Conservation (phyloP, 2,329 filamentous ascomycete species). For the Leptoxyphium fumago region DNA sequence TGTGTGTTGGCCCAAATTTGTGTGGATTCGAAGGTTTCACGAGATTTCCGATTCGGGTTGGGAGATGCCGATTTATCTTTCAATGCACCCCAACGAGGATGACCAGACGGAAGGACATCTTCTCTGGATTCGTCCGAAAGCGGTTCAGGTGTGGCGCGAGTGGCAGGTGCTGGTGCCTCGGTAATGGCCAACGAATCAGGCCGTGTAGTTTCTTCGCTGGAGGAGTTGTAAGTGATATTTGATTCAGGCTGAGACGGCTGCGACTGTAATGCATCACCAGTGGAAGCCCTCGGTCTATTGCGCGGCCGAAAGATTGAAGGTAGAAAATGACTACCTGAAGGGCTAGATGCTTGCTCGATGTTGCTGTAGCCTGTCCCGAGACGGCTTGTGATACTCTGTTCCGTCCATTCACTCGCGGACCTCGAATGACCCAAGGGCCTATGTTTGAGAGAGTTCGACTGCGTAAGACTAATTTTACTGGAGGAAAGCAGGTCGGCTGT, state of each 20-base stretch:
- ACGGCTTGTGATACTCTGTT: slow-evolving; percentile 18
- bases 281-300: slow-evolving; percentile 12
- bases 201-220: slow-evolving; percentile 1
- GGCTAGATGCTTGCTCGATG: slow-evolving; percentile 10
- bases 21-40: slow-evolving; percentile 16
- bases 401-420: slow-evolving; percentile 15
- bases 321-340: slow-evolving; percentile 19
- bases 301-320: slow-evolving; percentile 21
- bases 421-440: slow-evolving; percentile 8
- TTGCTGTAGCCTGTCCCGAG: slow-evolving; percentile 16
- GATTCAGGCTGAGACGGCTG: neutral
- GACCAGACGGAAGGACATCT: slow-evolving; percentile 13
- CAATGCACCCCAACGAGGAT: slow-evolving; percentile 15
- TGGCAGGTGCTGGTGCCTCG: slow-evolving; percentile 5
- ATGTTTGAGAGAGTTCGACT: neutral
- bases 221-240: neutral
- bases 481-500: slow-evolving; percentile 11
- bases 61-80: slow-evolving; percentile 7
- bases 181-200: slow-evolving; percentile 16
- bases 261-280: slow-evolving; percentile 2
- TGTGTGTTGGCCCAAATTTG: slow-evolving; percentile 18
- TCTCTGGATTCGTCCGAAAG: neutral
- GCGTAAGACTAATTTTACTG: slow-evolving; percentile 13
- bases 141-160: neutral
- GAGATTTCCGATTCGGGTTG: slow-evolving; percentile 4